phyloP scores from a whole-genome alignment of 2,329 filamentous ascomycete species.

The Fonsecaea pugnacius region DNA sequence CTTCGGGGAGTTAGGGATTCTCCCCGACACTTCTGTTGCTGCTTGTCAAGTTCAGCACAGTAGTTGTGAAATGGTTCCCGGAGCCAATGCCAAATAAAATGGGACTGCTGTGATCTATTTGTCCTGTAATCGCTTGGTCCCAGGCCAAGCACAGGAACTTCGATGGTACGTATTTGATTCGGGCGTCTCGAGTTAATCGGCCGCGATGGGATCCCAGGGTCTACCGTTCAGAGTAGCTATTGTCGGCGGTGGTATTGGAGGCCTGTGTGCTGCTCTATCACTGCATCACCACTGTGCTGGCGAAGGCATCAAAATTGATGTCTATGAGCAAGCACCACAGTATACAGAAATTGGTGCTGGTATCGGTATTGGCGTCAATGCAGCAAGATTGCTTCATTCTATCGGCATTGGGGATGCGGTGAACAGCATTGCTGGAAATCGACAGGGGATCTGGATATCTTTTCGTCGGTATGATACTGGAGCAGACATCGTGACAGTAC shows the following conservation, averaged over 20 bases:
- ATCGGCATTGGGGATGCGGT: conserved; percentile 43
- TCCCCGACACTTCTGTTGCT: background rate
- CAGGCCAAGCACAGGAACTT: background rate
- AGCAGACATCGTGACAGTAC: conserved; percentile 41
- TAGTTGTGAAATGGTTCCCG: background rate
- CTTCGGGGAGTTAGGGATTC: background rate
- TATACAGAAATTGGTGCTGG: conserved; percentile 35
- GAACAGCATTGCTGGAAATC: conserved; percentile 40
- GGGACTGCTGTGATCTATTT: background rate
- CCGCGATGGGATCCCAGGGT: background rate
- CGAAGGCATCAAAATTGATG: conserved; percentile 38
- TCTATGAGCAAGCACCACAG: conserved; percentile 36
- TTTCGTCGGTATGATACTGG: conserved; percentile 46
- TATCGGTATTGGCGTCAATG: conserved; percentile 31
- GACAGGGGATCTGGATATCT: conserved; percentile 42
- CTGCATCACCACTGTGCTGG: conserved; percentile 41
- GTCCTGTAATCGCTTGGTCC: background rate
- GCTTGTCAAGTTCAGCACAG: background rate
- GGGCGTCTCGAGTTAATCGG: background rate
- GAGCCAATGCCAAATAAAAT: background rate
- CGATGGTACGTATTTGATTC: background rate
- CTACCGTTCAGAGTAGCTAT: conserved; percentile 42
- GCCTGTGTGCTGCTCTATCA: conserved; percentile 45
- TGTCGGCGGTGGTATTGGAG: conserved; percentile 49
- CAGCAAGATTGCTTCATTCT: conserved; percentile 31